Conservation (phyloP, 2,329 filamentous ascomycete genomes). For the Arthroderma sp. region DNA sequence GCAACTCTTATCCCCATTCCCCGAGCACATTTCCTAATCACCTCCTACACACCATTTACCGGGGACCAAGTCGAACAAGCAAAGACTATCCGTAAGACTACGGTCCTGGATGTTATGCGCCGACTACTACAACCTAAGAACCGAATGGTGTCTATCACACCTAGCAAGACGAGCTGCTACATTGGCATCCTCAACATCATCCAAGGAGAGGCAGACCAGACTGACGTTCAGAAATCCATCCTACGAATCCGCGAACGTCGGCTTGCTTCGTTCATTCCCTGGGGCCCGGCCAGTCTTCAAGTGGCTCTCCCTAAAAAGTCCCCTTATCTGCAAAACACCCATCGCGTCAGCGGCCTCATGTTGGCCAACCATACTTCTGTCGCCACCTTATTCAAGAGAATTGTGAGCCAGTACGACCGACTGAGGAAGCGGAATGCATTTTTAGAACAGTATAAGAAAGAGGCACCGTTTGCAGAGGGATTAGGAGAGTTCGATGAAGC, state of each 20-base stretch:
- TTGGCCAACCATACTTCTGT: conserved; percentile 96
- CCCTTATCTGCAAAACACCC: conserved; percentile 85
- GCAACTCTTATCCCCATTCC: conserved; percentile 93
- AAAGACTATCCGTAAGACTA: conserved; percentile 96
- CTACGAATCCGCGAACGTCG: conserved; percentile 88
- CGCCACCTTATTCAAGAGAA: conserved; percentile 88
- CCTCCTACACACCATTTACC: conserved; percentile 94
- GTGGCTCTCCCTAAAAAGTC: conserved; percentile 94
- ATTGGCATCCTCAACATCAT: conserved; percentile 99
- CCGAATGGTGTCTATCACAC: conserved; percentile 93
- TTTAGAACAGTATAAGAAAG: conserved; percentile 91
- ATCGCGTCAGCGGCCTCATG: conserved; percentile 93
- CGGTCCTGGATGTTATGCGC: conserved; percentile 94
- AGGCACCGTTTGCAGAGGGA: conserved; percentile 82
- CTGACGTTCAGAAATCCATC: conserved; percentile 94
- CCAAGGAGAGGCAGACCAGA: conserved; percentile 94
- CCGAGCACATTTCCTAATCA: conserved; percentile 95
- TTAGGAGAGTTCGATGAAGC: conserved; percentile 92
- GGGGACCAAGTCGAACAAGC: conserved; percentile 92
- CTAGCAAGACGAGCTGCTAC: conserved; percentile 95
- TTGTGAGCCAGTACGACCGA: conserved; percentile 81
- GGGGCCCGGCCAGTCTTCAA: conserved; percentile 95
- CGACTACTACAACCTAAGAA: conserved; percentile 94
- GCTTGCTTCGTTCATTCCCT: conserved; percentile 92
- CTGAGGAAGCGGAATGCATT: conserved; percentile 96